A percentile compares a stretch with the other conserved stretches of the same genome.
Conservation (phyloP, 2,329 filamentous ascomycete genomes). For the Calonectria hawksworthii region DNA sequence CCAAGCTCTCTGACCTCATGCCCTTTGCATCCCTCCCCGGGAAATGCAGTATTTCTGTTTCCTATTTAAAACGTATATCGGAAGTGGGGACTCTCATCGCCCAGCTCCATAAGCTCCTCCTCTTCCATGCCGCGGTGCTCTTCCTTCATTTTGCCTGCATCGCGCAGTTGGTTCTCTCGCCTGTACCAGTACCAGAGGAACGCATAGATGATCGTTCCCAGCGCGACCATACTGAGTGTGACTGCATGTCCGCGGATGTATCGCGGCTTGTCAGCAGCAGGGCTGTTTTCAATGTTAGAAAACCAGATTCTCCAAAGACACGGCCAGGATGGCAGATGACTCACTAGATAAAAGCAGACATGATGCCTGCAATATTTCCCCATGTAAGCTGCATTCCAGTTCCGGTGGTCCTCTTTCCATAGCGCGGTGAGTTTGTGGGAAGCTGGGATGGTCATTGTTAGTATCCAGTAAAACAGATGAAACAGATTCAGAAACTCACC, state of each 20-base stretch:
- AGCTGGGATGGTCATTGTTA: slow-evolving; percentile 50
- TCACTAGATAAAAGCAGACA: slow-evolving; percentile 77
- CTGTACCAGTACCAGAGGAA: slow-evolving; percentile 68
- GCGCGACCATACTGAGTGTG: slow-evolving; percentile 69
- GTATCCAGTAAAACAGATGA: background rate
- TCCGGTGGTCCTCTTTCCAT: slow-evolving; percentile 81
- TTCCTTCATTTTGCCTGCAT: slow-evolving; percentile 53
- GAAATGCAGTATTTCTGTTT: background rate
- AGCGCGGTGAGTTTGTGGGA: slow-evolving; percentile 78
- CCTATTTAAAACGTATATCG: slow-evolving; percentile 57
- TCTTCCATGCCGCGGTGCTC: slow-evolving; percentile 58
- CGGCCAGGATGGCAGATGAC: slow-evolving; percentile 18
- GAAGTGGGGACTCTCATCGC: slow-evolving; percentile 66
- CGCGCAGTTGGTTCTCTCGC: slow-evolving; percentile 61
- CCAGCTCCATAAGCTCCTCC: slow-evolving; percentile 64
- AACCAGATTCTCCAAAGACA: background rate
- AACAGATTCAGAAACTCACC: slow-evolving; percentile 46
- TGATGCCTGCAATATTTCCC: slow-evolving; percentile 79
- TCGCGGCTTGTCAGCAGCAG: slow-evolving; percentile 64
- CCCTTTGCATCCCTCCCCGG: too few species aligned
- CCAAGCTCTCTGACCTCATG: background rate
- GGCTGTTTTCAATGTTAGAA: slow-evolving; percentile 51
- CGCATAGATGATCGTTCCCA: slow-evolving; percentile 66
- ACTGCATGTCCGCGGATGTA: slow-evolving; percentile 74
- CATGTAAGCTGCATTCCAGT: slow-evolving; percentile 79